These are phyloP conservation scores for Lachancea nothofagi DNA, from an alignment of 805 yeast species.

Conservation along the genomic window DNA sequence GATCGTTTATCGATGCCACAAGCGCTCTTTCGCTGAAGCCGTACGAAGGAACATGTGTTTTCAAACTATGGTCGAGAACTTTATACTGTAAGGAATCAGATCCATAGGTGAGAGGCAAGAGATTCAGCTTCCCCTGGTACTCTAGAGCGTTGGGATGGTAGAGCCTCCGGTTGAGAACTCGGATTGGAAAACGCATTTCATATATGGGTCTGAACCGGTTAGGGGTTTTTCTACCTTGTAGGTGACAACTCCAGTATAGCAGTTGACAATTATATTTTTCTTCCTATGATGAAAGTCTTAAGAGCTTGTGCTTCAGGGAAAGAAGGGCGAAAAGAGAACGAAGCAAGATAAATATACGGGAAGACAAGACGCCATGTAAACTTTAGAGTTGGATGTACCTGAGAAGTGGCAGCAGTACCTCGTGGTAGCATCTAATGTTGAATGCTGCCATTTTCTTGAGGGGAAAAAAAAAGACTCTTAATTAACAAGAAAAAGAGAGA, in stretches of 20 bases:
- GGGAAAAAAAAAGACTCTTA: too few relatives aligned
- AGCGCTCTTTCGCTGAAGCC: slow-evolving; percentile 32
- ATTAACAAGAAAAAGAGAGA: too few relatives aligned
- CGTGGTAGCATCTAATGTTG: too few relatives aligned
- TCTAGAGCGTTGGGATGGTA: slow-evolving; percentile 27
- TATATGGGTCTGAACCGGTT: not conserved
- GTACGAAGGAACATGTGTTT: slow-evolving; percentile 26
- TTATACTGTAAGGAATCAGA: slow-evolving; percentile 26
- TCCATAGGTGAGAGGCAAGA: slow-evolving; percentile 25
- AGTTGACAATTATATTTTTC: not conserved
- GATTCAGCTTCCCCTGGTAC: slow-evolving; percentile 16
- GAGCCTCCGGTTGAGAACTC: slow-evolving; percentile 12
- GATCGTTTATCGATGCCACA: slow-evolving; percentile 23
- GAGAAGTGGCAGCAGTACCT: too few relatives aligned
- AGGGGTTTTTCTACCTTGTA: not conserved
- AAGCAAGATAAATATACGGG: not conserved
- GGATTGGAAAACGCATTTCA: not conserved
- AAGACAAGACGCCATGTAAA: not conserved
- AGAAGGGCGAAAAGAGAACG: too few relatives aligned
- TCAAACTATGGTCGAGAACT: slow-evolving; percentile 24
- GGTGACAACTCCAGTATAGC: not conserved
- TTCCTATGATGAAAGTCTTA: not conserved
- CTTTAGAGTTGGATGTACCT: too few relatives aligned
- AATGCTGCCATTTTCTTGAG: too few relatives aligned
- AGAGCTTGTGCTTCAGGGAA: too few relatives aligned